phyloP scores from a whole-genome alignment of 768 basidiomycete species.

The Arthromyces matolae region DNA sequence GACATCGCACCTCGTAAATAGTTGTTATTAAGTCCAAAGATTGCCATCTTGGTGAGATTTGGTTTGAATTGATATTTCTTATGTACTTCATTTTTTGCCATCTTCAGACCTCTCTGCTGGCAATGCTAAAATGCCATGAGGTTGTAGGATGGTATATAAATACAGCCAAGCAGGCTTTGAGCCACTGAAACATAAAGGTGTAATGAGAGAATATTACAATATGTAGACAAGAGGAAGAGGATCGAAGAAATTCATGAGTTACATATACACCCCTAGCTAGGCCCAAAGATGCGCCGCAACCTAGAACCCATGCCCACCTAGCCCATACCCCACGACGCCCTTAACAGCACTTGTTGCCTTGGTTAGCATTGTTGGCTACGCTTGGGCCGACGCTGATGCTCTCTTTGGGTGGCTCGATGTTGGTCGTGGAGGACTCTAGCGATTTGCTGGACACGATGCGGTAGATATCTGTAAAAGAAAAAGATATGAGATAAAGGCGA shows the following conservation, averaged over 20 bases:
- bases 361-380: conserved; percentile 54
- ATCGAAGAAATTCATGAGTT: conserved; percentile 15
- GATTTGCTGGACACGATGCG: conserved; percentile 95
- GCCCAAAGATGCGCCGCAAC: conserved; percentile 19
- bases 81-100: no score
- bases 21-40: no score
- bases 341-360: conserved; percentile 65
- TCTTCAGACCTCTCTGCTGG: no score
- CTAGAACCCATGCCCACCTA: conserved; percentile 12
- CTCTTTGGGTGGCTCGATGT: conserved; percentile 77
- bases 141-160: conserved; percentile 6
- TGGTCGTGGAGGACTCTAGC: conserved; percentile 79
- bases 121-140: no score
- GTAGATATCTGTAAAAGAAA: conserved; percentile 80
- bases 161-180: conserved; percentile 10
- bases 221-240: conserved; percentile 17
- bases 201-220: conserved; percentile 21
- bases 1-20: no score
- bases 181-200: conserved; percentile 11
- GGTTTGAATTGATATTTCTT: no score
- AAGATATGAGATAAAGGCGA: conserved; percentile 3
- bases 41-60: no score
- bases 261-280: conserved; percentile 18
- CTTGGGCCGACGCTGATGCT: conserved; percentile 84
- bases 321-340: not conserved